A percentile compares a stretch with the other conserved stretches of the same genome.
Conservation (phyloP, 106 monocot species). For the Alisma plantagoaquatica region DNA sequence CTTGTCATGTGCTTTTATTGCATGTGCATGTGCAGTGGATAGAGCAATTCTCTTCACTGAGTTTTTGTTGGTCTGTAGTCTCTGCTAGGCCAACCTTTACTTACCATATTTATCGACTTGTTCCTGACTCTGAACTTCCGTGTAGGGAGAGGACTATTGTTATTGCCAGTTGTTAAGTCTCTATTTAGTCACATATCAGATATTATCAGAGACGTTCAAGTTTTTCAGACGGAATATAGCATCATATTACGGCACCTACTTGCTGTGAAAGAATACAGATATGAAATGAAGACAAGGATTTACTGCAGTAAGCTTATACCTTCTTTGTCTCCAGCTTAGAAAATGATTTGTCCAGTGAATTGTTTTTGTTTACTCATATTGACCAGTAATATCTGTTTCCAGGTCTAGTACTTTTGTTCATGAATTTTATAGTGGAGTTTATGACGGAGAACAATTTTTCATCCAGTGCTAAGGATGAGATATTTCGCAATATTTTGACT, state of each 20-base stretch:
- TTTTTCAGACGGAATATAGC: slow-evolving; percentile 66
- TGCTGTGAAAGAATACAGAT: slow-evolving; percentile 54
- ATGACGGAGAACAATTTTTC: slow-evolving; percentile 20
- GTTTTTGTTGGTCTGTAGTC: no score
- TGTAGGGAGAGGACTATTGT: slow-evolving; percentile 46
- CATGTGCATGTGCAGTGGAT: no score
- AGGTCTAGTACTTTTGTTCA: slow-evolving; percentile 60
- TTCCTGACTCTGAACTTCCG: no score
- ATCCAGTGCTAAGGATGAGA: slow-evolving; percentile 59
- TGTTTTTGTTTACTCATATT: not conserved
- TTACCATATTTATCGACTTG: no score
- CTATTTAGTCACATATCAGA: slow-evolving; percentile 75
- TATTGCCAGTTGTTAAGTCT: slow-evolving; percentile 50
- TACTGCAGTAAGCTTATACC: slow-evolving; percentile 46
- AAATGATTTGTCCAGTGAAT: not conserved
- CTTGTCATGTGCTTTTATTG: no score
- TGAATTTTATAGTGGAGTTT: slow-evolving; percentile 35
- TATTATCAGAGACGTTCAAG: slow-evolving; percentile 41
- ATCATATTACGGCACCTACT: slow-evolving; percentile 63
- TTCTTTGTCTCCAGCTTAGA: slow-evolving; percentile 4
- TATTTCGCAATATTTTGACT: slow-evolving; percentile 51
- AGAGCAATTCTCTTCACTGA: no score
- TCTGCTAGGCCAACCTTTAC: no score
- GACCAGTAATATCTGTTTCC: not conserved
- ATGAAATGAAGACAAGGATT: slow-evolving; percentile 56